Conservation (phyloP, 1,284 basidiomycete species). For the Retiboletus fuscus region DNA sequence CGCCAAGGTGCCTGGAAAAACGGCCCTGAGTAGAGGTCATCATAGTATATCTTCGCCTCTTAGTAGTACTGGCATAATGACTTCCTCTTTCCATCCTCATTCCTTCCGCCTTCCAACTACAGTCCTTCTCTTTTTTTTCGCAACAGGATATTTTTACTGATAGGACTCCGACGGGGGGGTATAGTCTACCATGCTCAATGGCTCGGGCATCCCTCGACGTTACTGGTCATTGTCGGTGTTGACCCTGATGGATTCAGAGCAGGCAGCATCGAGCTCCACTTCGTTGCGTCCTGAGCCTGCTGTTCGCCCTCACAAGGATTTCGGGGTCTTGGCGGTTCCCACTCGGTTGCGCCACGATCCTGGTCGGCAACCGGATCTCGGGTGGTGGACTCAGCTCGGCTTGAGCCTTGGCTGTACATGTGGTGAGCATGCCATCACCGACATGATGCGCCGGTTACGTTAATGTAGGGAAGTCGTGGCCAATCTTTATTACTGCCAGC, state of each 20-base stretch:
- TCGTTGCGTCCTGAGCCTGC: background rate
- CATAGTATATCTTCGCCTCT: conserved; percentile 26
- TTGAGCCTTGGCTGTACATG: conserved; percentile 75
- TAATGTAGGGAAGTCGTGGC: conserved; percentile 57
- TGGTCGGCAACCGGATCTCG: conserved; percentile 66
- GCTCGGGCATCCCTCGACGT: conserved; percentile 11
- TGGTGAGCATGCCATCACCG: conserved; percentile 54
- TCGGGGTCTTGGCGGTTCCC: conserved; percentile 76
- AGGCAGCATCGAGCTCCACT: background rate
- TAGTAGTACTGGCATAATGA: background rate
- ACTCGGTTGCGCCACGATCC: conserved; percentile 68
- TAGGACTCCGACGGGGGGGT: conserved; percentile 7
- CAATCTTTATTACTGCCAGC: conserved; percentile 82
- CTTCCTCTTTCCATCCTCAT: conserved; percentile 5
- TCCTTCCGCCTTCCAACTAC: conserved; percentile 31
- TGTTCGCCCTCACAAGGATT: conserved; percentile 52
- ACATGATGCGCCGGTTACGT: conserved; percentile 13
- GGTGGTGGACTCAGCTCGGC: conserved; percentile 66
- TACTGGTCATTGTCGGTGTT: conserved; percentile 35
- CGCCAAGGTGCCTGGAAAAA: conserved; percentile 27
- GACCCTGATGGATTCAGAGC: conserved; percentile 29
- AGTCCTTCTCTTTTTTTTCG: conserved; percentile 27
- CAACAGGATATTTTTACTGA: background rate
- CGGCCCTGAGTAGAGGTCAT: conserved; percentile 28
- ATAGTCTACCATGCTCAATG: conserved; percentile 33